Percentiles rank a stretch among this genome's conserved stretches.
Evolutionary conservation across 129 eudicot species (phyloP).

Genomic region (Kitagawia praeruptora): DNA sequence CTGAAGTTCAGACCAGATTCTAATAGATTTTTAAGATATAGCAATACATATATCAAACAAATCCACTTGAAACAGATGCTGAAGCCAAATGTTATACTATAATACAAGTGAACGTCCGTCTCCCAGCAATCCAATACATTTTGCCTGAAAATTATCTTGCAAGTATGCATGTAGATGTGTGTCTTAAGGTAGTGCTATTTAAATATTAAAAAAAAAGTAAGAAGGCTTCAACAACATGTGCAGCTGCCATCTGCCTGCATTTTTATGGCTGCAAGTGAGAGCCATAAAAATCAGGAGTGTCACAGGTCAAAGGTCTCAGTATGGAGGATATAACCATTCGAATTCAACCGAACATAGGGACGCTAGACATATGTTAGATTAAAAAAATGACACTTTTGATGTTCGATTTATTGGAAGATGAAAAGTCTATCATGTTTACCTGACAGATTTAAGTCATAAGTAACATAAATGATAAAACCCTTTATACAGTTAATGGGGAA

Average conservation of each 20-base stretch:
- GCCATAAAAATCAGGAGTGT: not conserved
- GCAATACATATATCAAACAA: no score
- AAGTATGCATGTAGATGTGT: no score
- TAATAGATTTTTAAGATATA: no score
- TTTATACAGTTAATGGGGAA: not conserved
- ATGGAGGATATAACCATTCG: not conserved
- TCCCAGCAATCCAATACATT: not conserved
- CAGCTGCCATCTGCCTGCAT: not conserved
- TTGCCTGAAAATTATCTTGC: not conserved
- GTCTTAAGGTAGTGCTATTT: not conserved
- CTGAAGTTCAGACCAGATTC: no score
- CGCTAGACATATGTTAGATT: not conserved
- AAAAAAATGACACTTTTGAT: no score
- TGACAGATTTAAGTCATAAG: no score
- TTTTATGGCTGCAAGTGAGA: not conserved
- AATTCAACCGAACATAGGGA: not conserved
- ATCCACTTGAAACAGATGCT: no score
- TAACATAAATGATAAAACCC: no score
- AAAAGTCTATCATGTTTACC: no score
- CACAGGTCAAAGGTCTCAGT: not conserved
- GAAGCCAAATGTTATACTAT: not conserved
- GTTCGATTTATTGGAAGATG: no score
- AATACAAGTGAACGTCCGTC: not conserved
- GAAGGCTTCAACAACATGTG: not conserved
- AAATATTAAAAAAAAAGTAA: not conserved